Conservation (phyloP, 345 rosid genomes). For the Salix caprea region DNA sequence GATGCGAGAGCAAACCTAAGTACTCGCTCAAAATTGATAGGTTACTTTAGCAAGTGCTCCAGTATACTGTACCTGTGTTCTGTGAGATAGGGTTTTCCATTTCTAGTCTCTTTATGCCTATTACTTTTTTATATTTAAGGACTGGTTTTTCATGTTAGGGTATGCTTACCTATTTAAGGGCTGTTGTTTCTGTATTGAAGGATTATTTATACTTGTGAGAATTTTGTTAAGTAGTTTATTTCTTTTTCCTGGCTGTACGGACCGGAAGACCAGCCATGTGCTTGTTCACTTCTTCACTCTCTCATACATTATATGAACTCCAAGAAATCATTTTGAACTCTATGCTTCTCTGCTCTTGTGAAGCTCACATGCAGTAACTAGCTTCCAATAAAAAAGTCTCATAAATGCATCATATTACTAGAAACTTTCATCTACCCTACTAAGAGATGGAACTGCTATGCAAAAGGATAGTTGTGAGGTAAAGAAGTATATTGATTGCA, state of each 20-base stretch:
- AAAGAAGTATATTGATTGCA: neutral
- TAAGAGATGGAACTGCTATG: neutral
- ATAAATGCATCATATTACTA: neutral
- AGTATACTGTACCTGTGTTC: neutral
- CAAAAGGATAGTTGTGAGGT: neutral
- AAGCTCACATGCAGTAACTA: neutral
- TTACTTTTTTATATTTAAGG: neutral
- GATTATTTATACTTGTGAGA: neutral
- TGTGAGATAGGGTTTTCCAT: neutral
- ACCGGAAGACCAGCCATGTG: neutral
- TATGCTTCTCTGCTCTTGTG: neutral
- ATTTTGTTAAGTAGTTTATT: no score
- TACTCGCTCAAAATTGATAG: neutral
- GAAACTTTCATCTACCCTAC: neutral
- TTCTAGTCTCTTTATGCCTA: neutral
- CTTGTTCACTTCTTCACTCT: neutral
- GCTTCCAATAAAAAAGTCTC: neutral
- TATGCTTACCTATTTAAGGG: neutral
- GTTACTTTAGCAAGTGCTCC: neutral
- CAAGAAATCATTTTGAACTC: neutral
- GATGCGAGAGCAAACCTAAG: neutral
- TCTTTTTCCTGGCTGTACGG: neutral
- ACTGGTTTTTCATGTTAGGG: neutral
- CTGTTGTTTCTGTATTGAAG: neutral
- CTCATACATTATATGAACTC: neutral